A percentile compares a stretch with the other conserved stretches of the same genome.
Evolutionary conservation across 148 eudicot species (phyloP).

Genomic region (Rhododendron ovatum): DNA sequence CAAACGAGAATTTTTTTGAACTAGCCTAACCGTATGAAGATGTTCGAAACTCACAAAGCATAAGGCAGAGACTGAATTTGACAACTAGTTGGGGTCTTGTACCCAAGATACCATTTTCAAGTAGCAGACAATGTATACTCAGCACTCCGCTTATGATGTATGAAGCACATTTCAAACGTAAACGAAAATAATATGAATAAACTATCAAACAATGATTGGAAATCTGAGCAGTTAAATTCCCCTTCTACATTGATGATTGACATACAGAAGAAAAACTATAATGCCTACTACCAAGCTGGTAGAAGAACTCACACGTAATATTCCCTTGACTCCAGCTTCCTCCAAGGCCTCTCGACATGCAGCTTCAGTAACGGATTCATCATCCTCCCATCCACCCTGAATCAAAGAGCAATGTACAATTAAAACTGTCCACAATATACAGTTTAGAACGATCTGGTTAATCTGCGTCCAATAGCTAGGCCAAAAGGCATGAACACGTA

Average conservation of each 20-base stretch:
- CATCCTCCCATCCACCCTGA: conserved; percentile 28
- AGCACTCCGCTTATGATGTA: not conserved
- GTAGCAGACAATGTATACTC: not conserved
- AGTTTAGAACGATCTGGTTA: not conserved
- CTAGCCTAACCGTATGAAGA: not conserved
- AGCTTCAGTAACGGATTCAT: conserved; percentile 20
- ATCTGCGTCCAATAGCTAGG: not conserved
- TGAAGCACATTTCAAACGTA: not conserved
- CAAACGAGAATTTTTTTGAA: not conserved
- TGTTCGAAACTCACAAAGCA: not conserved
- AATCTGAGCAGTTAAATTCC: not conserved
- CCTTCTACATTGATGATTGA: not conserved
- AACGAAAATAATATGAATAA: not conserved
- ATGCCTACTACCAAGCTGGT: not conserved
- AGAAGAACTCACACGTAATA: conserved; percentile 17
- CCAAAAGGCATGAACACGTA: not conserved
- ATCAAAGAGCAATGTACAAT: not conserved
- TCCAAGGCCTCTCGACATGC: conserved; percentile 24
- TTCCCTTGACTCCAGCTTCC: conserved; percentile 28
- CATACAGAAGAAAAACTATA: not conserved
- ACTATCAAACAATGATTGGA: not conserved
- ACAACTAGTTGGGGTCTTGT: not conserved
- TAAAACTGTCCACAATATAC: not conserved
- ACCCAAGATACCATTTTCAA: not conserved
- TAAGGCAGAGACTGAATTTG: not conserved